phyloP scores from a whole-genome alignment of 129 eudicot genomes.

The Scalesia atractyloides region DNA sequence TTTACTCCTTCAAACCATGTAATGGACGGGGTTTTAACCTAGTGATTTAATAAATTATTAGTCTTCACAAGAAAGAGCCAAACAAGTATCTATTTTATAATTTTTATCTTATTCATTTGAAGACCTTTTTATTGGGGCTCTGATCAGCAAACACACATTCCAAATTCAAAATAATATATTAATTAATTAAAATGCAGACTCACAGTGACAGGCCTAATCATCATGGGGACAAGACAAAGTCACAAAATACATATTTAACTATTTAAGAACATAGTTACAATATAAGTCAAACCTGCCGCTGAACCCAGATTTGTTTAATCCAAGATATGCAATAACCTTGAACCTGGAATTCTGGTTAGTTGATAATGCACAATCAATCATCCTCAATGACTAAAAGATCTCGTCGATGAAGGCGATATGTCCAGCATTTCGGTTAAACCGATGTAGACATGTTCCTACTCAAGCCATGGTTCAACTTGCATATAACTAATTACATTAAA shows the following conservation, averaged over 20 bases:
- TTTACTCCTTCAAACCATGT: too few species aligned
- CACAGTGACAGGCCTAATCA: constrained; percentile 26
- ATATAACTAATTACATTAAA: constrained; percentile 21
- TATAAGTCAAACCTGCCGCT: constrained; percentile 10
- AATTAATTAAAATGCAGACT: not conserved
- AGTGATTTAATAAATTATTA: too few species aligned
- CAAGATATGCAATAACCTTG: not conserved
- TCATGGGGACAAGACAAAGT: constrained; percentile 19
- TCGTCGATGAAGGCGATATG: not conserved
- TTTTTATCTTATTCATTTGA: not conserved
- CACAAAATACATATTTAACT: constrained; percentile 17
- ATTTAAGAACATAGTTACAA: not conserved
- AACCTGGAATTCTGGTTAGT: constrained; percentile 23
- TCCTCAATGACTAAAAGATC: not conserved
- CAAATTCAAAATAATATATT: not conserved
- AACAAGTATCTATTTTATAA: not conserved
- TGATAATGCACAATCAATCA: constrained; percentile 4
- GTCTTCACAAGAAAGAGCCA: not conserved
- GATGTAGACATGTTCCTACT: constrained; percentile 38
- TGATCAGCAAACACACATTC: not conserved
- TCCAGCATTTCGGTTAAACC: constrained; percentile 8
- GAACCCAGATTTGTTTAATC: constrained; percentile 22
- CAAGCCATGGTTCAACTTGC: constrained; percentile 23
- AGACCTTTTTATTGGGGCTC: not conserved
- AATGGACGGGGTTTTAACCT: too few species aligned